A percentile compares a stretch with the other conserved stretches of the same genome.
These are phyloP conservation scores for Hyaloscypha bicolor DNA, from an alignment of 495 filamentous ascomycete genomes.

Conservation along the genomic window DNA sequence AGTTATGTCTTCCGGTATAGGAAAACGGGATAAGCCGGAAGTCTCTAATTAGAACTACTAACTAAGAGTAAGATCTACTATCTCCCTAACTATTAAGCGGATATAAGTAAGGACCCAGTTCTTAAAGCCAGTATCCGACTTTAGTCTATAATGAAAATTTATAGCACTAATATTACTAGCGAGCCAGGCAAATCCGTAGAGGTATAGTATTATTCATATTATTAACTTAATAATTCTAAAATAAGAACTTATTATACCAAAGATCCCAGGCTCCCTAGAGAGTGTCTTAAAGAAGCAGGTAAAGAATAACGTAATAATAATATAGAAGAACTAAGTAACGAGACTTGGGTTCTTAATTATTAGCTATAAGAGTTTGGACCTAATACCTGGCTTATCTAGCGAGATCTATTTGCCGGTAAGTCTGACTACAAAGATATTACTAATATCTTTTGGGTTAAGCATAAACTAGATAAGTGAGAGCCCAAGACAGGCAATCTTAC, in stretches of 20 bases:
- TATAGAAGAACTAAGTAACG: constrained; percentile 7
- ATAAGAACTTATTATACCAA: constrained; percentile 17
- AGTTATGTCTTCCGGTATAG: constrained; percentile 17
- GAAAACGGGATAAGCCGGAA: constrained; percentile 4
- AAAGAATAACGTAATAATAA: constrained; percentile 19
- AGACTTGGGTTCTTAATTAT: constrained; percentile 21
- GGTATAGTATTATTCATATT: constrained; percentile 20
- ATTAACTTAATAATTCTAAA: constrained; percentile 20
- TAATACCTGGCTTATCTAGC: constrained; percentile 18
- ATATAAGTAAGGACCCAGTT: constrained; percentile 18
- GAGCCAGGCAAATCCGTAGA: constrained; percentile 17
- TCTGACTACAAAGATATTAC: constrained; percentile 18
- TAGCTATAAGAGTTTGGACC: constrained; percentile 15
- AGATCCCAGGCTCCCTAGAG: constrained; percentile 22
- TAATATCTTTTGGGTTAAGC: constrained; percentile 20
- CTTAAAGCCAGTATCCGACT: constrained; percentile 16
- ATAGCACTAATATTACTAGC: constrained; percentile 7
- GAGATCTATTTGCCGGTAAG: constrained; percentile 17
- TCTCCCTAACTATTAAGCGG: constrained; percentile 20
- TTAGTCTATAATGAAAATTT: constrained; percentile 19
- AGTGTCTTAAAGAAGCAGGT: constrained; percentile 21
- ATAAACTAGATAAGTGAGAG: constrained; percentile 17
- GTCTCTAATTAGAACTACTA: constrained; percentile 7
- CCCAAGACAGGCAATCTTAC: constrained; percentile 14
- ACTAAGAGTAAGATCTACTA: constrained; percentile 20